Evolutionary conservation across 2,329 filamentous ascomycete genomes (phyloP).

Genomic region (Corniculantispora saksenae): DNA sequence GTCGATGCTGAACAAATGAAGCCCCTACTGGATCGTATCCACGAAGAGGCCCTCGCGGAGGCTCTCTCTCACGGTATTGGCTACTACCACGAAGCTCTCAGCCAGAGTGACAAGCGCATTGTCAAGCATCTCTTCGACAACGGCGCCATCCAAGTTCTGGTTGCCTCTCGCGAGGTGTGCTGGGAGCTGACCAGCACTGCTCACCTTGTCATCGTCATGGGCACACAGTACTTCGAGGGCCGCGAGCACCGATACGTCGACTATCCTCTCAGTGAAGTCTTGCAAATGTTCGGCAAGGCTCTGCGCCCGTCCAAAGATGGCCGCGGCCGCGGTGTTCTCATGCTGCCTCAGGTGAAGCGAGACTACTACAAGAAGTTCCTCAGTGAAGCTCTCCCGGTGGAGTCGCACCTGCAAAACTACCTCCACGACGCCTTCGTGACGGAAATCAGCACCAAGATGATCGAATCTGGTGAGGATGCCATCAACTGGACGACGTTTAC

Average conservation of each 20-base stretch:
- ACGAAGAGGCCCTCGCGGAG: slow-evolving; percentile 84
- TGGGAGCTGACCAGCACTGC: slow-evolving; percentile 91
- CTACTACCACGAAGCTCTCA: slow-evolving; percentile 95
- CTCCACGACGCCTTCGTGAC: slow-evolving; percentile 95
- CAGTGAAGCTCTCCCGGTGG: slow-evolving; percentile 91
- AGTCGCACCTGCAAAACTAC: slow-evolving; percentile 89
- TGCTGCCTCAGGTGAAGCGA: slow-evolving; percentile 91
- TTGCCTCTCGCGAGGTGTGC: slow-evolving; percentile 80
- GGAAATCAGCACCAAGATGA: slow-evolving; percentile 94
- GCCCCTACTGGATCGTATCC: slow-evolving; percentile 78
- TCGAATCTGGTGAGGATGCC: slow-evolving; percentile 92
- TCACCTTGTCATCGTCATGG: slow-evolving; percentile 94
- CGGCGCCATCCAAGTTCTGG: slow-evolving; percentile 83
- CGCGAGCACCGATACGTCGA: slow-evolving; percentile 96
- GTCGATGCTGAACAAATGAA: slow-evolving; percentile 78
- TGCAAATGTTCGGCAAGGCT: slow-evolving; percentile 98
- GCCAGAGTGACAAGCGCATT: slow-evolving; percentile 85
- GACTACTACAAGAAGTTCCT: slow-evolving; percentile 99
- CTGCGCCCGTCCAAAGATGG: slow-evolving; percentile 77
- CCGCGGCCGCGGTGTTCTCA: slow-evolving; percentile 85
- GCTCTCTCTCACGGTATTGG: slow-evolving; percentile 91
- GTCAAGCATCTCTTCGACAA: slow-evolving; percentile 89
- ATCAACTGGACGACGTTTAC: slow-evolving; percentile 99
- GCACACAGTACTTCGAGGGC: slow-evolving; percentile 95
- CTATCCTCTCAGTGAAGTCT: slow-evolving; percentile 87